Percentiles rank a stretch among this genome's conserved stretches.
These are phyloP conservation scores for Trichoderma sp. DNA, from an alignment of 2,329 filamentous ascomycete genomes.

Conservation along the genomic window DNA sequence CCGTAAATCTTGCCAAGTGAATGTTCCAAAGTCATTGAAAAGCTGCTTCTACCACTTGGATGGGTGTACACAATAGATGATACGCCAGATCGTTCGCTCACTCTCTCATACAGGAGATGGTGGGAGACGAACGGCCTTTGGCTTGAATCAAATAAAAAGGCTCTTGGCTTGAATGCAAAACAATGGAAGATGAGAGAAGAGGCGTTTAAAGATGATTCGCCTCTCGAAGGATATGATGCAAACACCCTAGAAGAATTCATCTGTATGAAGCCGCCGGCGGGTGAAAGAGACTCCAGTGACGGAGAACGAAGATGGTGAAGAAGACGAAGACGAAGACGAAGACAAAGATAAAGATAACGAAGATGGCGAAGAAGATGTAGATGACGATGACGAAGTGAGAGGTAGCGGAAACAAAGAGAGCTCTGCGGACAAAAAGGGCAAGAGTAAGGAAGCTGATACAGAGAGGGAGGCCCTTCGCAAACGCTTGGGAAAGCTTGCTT, in stretches of 20 bases:
- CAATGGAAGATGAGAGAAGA: slow-evolving; percentile 27
- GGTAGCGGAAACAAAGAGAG: neutral
- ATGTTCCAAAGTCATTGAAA: slow-evolving; percentile 17
- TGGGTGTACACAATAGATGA: slow-evolving; percentile 25
- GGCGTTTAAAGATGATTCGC: slow-evolving; percentile 21
- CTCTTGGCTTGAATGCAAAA: slow-evolving; percentile 21
- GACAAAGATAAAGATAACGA: neutral
- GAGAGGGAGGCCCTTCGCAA: neutral
- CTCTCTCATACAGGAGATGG: slow-evolving; percentile 23
- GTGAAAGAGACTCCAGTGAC: neutral
- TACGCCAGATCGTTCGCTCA: slow-evolving; percentile 23
- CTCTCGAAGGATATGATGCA: slow-evolving; percentile 22
- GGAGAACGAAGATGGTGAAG: slow-evolving; percentile 4
- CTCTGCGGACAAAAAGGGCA: neutral
- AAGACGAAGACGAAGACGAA: slow-evolving; percentile 1
- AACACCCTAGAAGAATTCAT: slow-evolving; percentile 24
- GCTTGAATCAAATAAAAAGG: slow-evolving; percentile 25
- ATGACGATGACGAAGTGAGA: neutral
- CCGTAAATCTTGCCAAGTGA: slow-evolving; percentile 23
- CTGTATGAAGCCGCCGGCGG: slow-evolving; percentile 7
- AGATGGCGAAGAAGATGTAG: neutral
- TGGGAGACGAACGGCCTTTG: slow-evolving; percentile 26
- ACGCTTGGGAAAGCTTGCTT: slow-evolving; percentile 20
- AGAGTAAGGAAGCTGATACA: neutral
- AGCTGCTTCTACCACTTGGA: slow-evolving; percentile 20